These are phyloP conservation scores for Aspergillus tamarii DNA, from an alignment of 2,329 filamentous ascomycete species.

Conservation along the genomic window DNA sequence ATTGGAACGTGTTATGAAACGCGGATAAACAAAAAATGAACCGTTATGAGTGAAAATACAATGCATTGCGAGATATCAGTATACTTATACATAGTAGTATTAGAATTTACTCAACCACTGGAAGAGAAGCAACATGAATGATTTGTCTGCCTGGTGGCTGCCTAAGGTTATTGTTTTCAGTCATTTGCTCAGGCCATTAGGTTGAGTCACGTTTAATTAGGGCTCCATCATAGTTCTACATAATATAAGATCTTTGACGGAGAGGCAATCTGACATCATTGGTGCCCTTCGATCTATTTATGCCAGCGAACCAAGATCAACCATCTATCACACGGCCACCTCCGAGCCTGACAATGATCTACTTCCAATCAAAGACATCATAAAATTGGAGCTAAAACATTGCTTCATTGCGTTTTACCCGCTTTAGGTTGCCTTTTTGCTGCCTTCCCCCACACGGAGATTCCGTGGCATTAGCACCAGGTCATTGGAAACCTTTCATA, in stretches of 20 bases:
- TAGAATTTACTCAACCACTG: background rate
- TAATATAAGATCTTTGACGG: background rate
- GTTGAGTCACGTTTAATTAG: background rate
- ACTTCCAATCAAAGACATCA: background rate
- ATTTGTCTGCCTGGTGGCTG: background rate
- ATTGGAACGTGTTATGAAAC: slow-evolving; percentile 1
- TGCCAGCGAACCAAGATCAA: background rate
- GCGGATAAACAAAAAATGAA: background rate
- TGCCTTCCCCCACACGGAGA: background rate
- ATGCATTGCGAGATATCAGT: background rate
- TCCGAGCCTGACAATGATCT: background rate
- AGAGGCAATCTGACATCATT: background rate
- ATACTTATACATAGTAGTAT: background rate
- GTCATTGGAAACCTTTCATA: background rate
- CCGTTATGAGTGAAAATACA: background rate
- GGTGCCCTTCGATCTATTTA: background rate
- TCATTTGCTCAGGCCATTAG: background rate
- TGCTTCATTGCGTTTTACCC: background rate
- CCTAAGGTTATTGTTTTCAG: background rate
- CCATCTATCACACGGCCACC: background rate
- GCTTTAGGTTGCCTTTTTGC: background rate
- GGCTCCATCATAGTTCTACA: background rate
- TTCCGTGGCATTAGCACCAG: background rate
- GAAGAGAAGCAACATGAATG: background rate
- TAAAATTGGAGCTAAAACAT: background rate